Percentiles rank a stretch among this genome's conserved stretches.
Conservation (phyloP, 2,329 filamentous ascomycete species). For the Sclerotinia subarctica region DNA sequence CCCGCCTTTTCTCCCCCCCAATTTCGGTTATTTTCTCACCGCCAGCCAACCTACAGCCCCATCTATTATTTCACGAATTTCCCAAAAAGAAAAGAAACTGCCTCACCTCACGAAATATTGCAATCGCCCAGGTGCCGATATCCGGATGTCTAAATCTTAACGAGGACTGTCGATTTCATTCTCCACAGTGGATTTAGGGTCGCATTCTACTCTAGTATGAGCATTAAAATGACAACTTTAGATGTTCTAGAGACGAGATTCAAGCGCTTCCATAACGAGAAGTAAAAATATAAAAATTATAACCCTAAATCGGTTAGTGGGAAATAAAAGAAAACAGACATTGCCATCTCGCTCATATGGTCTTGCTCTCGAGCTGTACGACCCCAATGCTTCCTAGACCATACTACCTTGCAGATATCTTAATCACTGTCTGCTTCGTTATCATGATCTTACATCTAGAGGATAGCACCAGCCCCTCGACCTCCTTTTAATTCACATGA, state of each 20-base stretch:
- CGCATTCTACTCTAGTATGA: not conserved
- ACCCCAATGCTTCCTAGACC: not conserved
- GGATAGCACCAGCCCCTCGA: no score
- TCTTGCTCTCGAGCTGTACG: no score
- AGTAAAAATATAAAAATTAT: no score
- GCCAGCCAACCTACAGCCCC: not conserved
- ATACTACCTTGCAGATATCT: not conserved
- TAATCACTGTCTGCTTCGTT: not conserved
- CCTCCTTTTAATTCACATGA: no score
- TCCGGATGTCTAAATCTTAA: not conserved
- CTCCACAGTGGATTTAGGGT: not conserved
- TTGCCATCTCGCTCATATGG: no score
- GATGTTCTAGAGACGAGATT: not conserved
- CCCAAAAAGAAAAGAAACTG: no score
- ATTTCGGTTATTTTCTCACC: conserved; percentile 1
- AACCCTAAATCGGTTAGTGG: no score
- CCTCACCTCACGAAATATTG: not conserved
- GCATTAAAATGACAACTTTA: no score
- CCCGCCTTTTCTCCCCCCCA: not conserved
- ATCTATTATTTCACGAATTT: not conserved
- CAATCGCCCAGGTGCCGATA: not conserved
- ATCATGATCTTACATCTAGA: not conserved
- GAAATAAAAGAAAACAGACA: not conserved
- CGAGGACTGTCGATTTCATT: not conserved
- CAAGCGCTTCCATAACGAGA: not conserved